phyloP scores from a whole-genome alignment of 2,329 filamentous ascomycete species.

The Apiospora saccharicola region DNA sequence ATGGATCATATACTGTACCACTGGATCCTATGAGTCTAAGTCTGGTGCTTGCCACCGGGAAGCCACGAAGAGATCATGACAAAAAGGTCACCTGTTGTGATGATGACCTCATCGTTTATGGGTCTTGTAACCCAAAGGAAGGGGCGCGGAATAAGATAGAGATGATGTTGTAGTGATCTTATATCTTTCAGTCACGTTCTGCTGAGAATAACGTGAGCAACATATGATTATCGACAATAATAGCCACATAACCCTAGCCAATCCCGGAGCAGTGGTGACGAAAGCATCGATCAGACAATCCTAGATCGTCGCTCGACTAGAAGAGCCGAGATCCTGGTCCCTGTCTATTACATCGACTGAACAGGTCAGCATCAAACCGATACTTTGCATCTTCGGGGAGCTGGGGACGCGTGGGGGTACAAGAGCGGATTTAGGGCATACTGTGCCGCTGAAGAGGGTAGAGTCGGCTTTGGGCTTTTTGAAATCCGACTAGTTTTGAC shows the following conservation, averaged over 20 bases:
- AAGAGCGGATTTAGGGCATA: neutral
- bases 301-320: neutral
- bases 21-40: neutral
- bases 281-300: neutral
- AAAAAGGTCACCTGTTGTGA: neutral
- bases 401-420: neutral
- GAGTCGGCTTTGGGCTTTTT: constrained; percentile 20
- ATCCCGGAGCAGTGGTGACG: neutral
- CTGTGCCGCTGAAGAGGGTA: constrained; percentile 1
- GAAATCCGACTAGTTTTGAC: neutral
- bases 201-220: constrained; percentile 22
- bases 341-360: neutral
- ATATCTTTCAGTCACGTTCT: constrained; percentile 13
- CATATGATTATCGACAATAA: constrained; percentile 16
- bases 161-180: neutral
- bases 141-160: neutral
- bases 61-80: neutral
- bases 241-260: neutral
- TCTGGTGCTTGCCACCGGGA: neutral
- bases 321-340: neutral
- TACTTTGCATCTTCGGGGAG: neutral
- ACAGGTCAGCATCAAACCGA: neutral
- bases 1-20: neutral
- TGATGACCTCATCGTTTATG: neutral
- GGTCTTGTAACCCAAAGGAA: neutral